phyloP scores from a whole-genome alignment of 768 basidiomycete species.

The Cyclocybe cylindracea region DNA sequence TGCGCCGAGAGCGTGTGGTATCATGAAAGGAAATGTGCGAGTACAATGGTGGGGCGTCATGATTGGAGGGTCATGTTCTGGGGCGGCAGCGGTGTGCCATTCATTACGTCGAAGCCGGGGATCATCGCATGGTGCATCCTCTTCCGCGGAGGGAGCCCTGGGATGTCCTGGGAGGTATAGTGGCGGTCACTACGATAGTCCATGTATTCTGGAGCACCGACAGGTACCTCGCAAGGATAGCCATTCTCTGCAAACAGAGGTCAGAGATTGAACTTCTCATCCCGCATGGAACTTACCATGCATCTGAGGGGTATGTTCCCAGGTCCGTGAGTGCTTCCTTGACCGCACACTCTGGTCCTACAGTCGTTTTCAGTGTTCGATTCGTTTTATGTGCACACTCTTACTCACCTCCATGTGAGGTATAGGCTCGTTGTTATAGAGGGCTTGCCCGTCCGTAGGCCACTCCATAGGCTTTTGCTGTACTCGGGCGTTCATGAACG shows the following conservation, averaged over 20 bases:
- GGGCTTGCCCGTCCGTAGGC: constrained; percentile 42
- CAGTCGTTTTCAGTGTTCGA: constrained; percentile 10
- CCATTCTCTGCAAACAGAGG: constrained; percentile 31
- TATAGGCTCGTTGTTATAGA: constrained; percentile 43
- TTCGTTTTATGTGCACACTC: neutral
- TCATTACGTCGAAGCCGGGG: constrained; percentile 56
- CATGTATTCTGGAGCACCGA: constrained; percentile 25
- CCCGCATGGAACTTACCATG: constrained; percentile 32
- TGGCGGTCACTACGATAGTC: constrained; percentile 27
- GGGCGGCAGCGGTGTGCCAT: constrained; percentile 52
- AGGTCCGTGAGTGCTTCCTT: constrained; percentile 63
- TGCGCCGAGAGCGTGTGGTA: constrained; percentile 10
- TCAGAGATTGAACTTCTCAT: neutral
- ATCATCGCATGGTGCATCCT: constrained; percentile 64
- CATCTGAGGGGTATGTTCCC: constrained; percentile 54
- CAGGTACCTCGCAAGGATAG: constrained; percentile 49
- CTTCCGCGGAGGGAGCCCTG: constrained; percentile 60
- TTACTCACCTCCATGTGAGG: constrained; percentile 46
- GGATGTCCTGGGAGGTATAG: constrained; percentile 45
- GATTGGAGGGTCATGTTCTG: constrained; percentile 57
- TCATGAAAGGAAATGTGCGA: constrained; percentile 16
- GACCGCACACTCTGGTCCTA: constrained; percentile 41
- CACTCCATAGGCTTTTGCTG: constrained; percentile 47
- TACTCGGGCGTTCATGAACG: constrained; percentile 42
- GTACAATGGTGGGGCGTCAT: constrained; percentile 28